Evolutionary conservation across 140 eudicot species (phyloP).

Genomic region (Oenanthe javanica): DNA sequence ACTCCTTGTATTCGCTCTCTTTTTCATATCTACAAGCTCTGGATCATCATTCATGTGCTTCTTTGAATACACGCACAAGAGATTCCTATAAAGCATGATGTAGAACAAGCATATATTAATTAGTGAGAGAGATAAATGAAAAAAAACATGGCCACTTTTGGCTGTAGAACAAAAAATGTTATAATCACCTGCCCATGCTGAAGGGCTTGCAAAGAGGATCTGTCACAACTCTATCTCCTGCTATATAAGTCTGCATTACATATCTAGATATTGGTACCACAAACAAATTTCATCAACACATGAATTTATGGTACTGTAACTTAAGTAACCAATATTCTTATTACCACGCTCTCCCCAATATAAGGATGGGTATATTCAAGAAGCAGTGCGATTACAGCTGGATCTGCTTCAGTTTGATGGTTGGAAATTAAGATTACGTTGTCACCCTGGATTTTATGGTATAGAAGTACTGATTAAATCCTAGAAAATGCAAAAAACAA

Average conservation of each 20-base stretch:
- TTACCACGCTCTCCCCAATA: constrained; percentile 75
- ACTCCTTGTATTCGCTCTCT: constrained; percentile 80
- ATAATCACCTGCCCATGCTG: constrained; percentile 91
- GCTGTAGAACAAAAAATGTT: constrained; percentile 3
- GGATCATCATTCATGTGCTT: constrained; percentile 93
- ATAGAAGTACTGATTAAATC: constrained; percentile 17
- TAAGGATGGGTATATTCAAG: constrained; percentile 63
- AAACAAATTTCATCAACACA: constrained; percentile 3
- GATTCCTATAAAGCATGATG: constrained; percentile 42
- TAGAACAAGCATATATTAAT: background rate
- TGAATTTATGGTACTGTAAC: background rate
- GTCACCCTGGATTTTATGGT: constrained; percentile 63
- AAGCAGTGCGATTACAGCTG: constrained; percentile 85
- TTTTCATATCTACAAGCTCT: constrained; percentile 79
- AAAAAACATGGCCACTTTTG: background rate
- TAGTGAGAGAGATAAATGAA: background rate
- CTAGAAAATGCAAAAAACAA: constrained; percentile 11
- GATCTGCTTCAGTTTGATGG: constrained; percentile 99
- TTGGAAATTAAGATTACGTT: constrained; percentile 82
- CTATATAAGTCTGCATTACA: constrained; percentile 77
- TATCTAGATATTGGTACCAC: constrained; percentile 12
- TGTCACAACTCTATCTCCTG: constrained; percentile 92
- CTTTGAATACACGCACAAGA: constrained; percentile 86
- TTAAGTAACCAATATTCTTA: constrained; percentile 1
- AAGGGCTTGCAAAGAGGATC: constrained; percentile 99